Evolutionary conservation across 1,284 basidiomycete genomes (phyloP).

Genomic region (Puccinia polysora): DNA sequence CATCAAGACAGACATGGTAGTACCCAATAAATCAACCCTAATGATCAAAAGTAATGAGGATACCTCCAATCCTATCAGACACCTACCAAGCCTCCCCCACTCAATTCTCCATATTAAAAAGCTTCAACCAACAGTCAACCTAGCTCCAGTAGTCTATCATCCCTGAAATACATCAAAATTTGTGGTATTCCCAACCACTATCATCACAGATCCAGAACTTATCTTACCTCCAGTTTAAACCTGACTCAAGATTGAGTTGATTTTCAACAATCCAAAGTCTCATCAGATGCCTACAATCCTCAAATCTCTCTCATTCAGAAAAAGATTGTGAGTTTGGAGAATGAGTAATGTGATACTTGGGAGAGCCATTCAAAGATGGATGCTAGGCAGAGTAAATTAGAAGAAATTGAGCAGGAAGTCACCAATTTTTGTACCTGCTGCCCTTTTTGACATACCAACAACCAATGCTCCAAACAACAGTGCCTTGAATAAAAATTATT

Average conservation of each 20-base stretch:
- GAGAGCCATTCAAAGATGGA: conserved; percentile 53
- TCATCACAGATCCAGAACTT: neutral
- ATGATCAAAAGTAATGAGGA: conserved; percentile 51
- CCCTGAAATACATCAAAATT: conserved; percentile 17
- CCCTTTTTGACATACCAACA: too few species aligned
- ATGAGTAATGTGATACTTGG: conserved; percentile 19
- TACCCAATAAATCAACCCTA: conserved; percentile 51
- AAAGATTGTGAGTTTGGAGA: conserved; percentile 28
- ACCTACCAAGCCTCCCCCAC: too few species aligned
- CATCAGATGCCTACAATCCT: conserved; percentile 11
- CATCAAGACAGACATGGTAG: conserved; percentile 49
- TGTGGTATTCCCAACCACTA: neutral
- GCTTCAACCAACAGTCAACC: conserved; percentile 9
- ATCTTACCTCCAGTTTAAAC: neutral
- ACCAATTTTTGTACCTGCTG: too few species aligned
- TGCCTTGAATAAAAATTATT: too few species aligned
- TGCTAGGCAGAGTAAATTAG: conserved; percentile 68
- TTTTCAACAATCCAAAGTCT: neutral
- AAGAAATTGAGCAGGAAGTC: conserved; percentile 73
- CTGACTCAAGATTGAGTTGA: neutral
- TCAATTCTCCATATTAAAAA: conserved; percentile 1
- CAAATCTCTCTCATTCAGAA: conserved; percentile 23
- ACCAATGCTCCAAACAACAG: too few species aligned
- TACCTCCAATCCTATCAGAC: conserved; percentile 43
- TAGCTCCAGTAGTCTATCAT: conserved; percentile 34